These are phyloP conservation scores for Rhododendron molle DNA, from an alignment of 148 eudicot genomes.

Conservation along the genomic window DNA sequence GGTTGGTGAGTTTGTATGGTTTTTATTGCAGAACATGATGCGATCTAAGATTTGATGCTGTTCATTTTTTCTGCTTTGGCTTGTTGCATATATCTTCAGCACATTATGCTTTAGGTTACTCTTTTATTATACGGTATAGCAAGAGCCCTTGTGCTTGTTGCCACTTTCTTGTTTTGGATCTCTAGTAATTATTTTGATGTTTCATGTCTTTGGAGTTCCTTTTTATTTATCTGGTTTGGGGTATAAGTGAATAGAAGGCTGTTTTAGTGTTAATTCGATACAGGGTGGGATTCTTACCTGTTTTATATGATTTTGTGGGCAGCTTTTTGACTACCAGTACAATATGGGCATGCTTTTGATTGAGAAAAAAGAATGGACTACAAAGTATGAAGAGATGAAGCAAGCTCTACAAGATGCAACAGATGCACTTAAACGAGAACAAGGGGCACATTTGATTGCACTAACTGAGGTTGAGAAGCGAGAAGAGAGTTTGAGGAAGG, in stretches of 20 bases:
- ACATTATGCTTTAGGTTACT: neutral
- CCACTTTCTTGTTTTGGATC: neutral
- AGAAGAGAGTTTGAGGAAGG: slow-evolving; percentile 84
- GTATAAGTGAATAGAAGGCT: neutral
- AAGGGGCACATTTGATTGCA: slow-evolving; percentile 66
- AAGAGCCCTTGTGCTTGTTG: neutral
- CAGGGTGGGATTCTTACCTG: neutral
- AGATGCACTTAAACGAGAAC: slow-evolving; percentile 70
- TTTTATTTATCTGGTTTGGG: neutral
- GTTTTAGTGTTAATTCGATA: neutral
- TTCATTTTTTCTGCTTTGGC: neutral
- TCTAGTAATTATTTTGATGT: neutral
- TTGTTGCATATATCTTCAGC: neutral
- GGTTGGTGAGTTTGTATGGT: neutral
- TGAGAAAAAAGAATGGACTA: slow-evolving; percentile 87
- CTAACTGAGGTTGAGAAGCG: slow-evolving; percentile 82
- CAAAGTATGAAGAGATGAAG: slow-evolving; percentile 73
- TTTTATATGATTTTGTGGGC: slow-evolving; percentile 16
- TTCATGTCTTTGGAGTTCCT: neutral
- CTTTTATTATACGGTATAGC: neutral
- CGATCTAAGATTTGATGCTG: neutral
- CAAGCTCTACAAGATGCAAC: slow-evolving; percentile 49
- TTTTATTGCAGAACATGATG: neutral
- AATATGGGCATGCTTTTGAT: slow-evolving; percentile 95
- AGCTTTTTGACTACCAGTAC: slow-evolving; percentile 95